Evolutionary conservation across 1,139 yeast species (phyloP).

Genomic region (Spencermartinsiella ligniputridi): DNA sequence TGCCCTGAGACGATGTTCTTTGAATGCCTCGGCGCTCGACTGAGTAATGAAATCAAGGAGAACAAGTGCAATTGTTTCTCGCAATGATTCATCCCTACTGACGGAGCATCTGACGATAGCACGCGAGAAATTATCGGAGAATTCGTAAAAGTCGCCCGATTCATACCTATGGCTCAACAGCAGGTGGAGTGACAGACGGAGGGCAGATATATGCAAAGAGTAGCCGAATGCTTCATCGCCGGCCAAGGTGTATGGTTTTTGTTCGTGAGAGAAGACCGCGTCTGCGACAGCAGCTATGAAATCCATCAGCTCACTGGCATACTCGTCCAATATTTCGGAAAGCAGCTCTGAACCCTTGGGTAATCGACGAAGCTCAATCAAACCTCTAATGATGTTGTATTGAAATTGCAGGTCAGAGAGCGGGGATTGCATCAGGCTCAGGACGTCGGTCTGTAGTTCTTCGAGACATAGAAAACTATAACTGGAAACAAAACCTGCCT

Average conservation of each 20-base stretch:
- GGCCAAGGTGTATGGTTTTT: background rate
- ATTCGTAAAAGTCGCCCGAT: constrained; percentile 1
- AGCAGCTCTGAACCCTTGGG: constrained; percentile 17
- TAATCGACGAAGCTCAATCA: constrained; percentile 16
- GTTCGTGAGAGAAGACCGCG: constrained; percentile 17
- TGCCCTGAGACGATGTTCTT: background rate
- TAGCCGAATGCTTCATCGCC: constrained; percentile 1
- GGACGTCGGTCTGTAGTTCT: constrained; percentile 16
- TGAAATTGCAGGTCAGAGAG: constrained; percentile 11
- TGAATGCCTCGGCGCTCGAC: constrained; percentile 2
- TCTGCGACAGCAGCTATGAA: constrained; percentile 13
- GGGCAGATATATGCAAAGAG: constrained; percentile 11
- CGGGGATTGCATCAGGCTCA: constrained; percentile 9
- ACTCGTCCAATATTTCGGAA: constrained; percentile 9
- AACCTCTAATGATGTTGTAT: constrained; percentile 20
- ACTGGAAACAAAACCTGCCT: constrained; percentile 22
- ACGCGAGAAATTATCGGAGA: constrained; percentile 8
- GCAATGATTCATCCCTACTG: constrained; percentile 14
- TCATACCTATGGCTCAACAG: constrained; percentile 14
- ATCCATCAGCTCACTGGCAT: constrained; percentile 12
- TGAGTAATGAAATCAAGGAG: constrained; percentile 15
- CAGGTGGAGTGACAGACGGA: constrained; percentile 13
- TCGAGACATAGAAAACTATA: constrained; percentile 15
- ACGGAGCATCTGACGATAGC: constrained; percentile 17
- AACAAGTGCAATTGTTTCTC: constrained; percentile 14